Evolutionary conservation across 805 yeast species (phyloP).

Genomic region (Ogataea sp.): DNA sequence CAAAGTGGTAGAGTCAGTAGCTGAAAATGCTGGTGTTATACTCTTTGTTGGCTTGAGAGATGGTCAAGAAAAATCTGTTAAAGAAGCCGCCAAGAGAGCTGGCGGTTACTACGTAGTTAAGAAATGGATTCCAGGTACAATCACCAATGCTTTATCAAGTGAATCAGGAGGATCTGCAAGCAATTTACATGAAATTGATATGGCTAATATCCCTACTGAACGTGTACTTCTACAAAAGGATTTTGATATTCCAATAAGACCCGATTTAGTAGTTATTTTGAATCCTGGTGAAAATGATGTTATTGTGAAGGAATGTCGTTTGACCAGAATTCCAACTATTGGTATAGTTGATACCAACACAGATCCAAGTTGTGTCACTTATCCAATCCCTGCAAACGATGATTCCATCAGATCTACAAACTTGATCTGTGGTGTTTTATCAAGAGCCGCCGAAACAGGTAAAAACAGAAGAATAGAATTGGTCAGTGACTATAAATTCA

Average conservation of each 20-base stretch:
- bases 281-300: conserved; percentile 84
- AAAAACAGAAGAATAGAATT: conserved; percentile 44
- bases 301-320: conserved; percentile 73
- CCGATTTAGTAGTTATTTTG: conserved; percentile 79
- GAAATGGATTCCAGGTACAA: conserved; percentile 92
- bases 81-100: conserved; percentile 69
- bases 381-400: conserved; percentile 95
- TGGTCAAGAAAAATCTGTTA: conserved; percentile 68
- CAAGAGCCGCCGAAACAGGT: conserved; percentile 82
- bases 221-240: conserved; percentile 46
- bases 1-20: conserved; percentile 76
- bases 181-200: conserved; percentile 70
- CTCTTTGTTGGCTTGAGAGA: conserved; percentile 78
- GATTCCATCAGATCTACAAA: conserved; percentile 79
- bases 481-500: conserved; percentile 22
- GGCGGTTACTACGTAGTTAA: conserved; percentile 75
- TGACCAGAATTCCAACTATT: conserved; percentile 81
- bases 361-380: conserved; percentile 83
- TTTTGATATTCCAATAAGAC: conserved; percentile 55
- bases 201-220: conserved; percentile 59
- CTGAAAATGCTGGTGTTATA: conserved; percentile 73
- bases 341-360: conserved; percentile 92
- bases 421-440: conserved; percentile 72
- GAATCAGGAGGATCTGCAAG: too few species aligned
- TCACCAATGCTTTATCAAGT: conserved; percentile 66